Conservation (phyloP, 257 asterid genomes). For the Solanum tarapatanum region DNA sequence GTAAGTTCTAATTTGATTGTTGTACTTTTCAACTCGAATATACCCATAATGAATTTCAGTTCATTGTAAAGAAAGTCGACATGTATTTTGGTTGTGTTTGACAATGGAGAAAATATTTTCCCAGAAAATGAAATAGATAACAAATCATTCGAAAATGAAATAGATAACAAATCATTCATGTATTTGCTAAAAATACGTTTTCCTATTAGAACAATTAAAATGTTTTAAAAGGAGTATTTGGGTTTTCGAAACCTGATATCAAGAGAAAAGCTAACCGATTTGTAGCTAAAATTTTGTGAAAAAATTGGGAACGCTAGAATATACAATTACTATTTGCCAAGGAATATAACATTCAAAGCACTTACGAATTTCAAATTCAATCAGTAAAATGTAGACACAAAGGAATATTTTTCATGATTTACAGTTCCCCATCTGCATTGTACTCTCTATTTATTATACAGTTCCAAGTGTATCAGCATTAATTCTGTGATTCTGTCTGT, state of each 20-base stretch:
- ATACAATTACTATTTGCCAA: neutral
- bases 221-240: neutral
- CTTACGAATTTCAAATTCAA: neutral
- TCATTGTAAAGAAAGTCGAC: neutral
- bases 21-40: neutral
- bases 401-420: neutral
- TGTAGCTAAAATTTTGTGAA: too few relatives aligned
- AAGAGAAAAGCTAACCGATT: neutral
- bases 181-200: neutral
- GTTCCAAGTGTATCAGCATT: neutral
- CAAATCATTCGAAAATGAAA: neutral
- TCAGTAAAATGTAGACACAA: neutral
- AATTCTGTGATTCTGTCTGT: neutral
- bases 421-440: too few relatives aligned
- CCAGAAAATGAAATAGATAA: too few relatives aligned
- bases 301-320: neutral
- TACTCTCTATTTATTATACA: neutral
- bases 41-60: too few relatives aligned
- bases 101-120: too few relatives aligned
- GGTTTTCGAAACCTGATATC: neutral
- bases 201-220: neutral
- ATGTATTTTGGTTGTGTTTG: neutral
- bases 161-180: neutral
- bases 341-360: neutral
- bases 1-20: too few relatives aligned